phyloP scores from a whole-genome alignment of 768 basidiomycete species.

The Daedaleopsis nitida region DNA sequence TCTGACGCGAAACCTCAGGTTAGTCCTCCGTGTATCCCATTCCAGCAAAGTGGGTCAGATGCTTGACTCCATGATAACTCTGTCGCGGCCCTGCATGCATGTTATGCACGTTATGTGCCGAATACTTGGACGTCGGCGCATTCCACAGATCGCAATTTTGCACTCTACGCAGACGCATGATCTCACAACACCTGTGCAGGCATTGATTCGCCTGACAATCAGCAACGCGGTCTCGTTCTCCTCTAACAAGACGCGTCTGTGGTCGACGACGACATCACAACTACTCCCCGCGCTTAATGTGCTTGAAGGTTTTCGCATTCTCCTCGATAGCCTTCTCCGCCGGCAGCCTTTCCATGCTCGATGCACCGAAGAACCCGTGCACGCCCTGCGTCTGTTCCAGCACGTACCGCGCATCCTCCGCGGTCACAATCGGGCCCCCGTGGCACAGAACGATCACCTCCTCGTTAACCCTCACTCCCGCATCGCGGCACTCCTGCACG shows the following conservation, averaged over 20 bases:
- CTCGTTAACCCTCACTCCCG: conserved; percentile 16
- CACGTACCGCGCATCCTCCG: conserved; percentile 21
- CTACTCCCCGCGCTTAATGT: not conserved
- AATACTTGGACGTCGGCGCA: too few species aligned
- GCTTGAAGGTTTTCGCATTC: conserved; percentile 21
- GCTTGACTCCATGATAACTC: too few species aligned
- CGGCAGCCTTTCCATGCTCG: conserved; percentile 23
- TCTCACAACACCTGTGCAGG: too few species aligned
- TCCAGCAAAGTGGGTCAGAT: too few species aligned
- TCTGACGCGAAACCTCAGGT: too few species aligned
- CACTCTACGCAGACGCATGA: too few species aligned
- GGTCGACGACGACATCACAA: not conserved
- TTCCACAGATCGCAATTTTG: too few species aligned
- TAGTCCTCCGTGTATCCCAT: too few species aligned
- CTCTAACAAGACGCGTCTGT: not conserved
- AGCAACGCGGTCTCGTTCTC: conserved; percentile 6
- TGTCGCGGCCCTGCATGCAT: too few species aligned
- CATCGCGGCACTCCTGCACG: conserved; percentile 23
- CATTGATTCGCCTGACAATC: not conserved
- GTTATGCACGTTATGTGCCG: too few species aligned
- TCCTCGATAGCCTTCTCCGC: conserved; percentile 22
- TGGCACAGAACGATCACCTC: conserved; percentile 23
- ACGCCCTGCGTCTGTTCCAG: conserved; percentile 19
- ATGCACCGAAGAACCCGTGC: conserved; percentile 24
- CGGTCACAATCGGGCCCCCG: conserved; percentile 20